A percentile compares a stretch with the other conserved stretches of the same genome.
These are phyloP conservation scores for Rhododendron simsii DNA, from an alignment of 148 eudicot genomes.

Conservation along the genomic window DNA sequence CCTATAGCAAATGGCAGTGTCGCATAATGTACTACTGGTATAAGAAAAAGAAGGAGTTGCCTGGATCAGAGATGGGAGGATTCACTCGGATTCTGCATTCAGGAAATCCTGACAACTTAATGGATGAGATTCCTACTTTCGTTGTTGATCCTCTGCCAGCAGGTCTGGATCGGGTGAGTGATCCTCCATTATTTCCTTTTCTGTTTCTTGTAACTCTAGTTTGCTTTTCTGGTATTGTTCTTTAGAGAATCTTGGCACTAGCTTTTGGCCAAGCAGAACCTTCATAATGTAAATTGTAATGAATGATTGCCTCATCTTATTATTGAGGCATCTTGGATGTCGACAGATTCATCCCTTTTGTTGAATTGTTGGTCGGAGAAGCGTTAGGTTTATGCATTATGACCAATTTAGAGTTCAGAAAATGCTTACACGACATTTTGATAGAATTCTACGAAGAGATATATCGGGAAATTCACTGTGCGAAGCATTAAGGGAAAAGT, in stretches of 20 bases:
- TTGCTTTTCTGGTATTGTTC: not conserved
- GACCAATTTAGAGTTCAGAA: not conserved
- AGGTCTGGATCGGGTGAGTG: slow-evolving; percentile 85
- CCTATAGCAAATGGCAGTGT: slow-evolving; percentile 97
- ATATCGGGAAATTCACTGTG: not conserved
- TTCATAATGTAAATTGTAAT: not conserved
- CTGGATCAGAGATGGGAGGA: slow-evolving; percentile 92
- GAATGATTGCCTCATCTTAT: not conserved
- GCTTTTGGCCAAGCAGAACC: not conserved
- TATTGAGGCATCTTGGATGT: not conserved
- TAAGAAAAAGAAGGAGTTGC: slow-evolving; percentile 63
- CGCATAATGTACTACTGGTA: slow-evolving; percentile 99
- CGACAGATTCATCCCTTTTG: not conserved
- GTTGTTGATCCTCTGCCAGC: slow-evolving; percentile 90
- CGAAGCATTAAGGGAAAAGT: not conserved
- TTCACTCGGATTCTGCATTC: slow-evolving; percentile 94
- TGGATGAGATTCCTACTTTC: slow-evolving; percentile 91
- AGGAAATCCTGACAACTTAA: slow-evolving; percentile 70
- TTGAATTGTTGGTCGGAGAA: not conserved
- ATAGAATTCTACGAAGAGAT: not conserved
- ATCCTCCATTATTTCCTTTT: slow-evolving; percentile 5
- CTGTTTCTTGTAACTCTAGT: not conserved
- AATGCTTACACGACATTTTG: not conserved
- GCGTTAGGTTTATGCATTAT: not conserved
- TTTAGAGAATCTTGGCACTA: not conserved